A percentile compares a stretch with the other conserved stretches of the same genome.
Evolutionary conservation across 441 rosid genomes (phyloP).

Genomic region (Hypseocharis bilobata): DNA sequence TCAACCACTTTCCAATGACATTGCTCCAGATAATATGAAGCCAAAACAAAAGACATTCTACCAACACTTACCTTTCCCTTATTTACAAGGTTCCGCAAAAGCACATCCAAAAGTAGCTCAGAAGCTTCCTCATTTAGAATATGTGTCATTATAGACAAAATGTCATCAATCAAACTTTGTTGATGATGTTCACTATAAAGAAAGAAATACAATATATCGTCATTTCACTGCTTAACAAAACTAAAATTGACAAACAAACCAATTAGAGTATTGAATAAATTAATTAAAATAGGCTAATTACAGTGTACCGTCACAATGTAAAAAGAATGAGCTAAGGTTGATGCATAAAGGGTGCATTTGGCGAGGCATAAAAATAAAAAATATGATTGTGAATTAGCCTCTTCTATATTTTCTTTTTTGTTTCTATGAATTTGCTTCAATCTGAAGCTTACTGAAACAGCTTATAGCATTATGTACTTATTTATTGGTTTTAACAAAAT

Average conservation of each 20-base stretch:
- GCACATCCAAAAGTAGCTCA: constrained; percentile 40
- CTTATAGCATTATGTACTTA: no score
- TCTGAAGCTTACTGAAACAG: no score
- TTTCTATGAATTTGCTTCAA: no score
- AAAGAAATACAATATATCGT: constrained; percentile 16
- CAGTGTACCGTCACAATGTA: no score
- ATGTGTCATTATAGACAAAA: constrained; percentile 56
- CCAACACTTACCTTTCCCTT: constrained; percentile 47
- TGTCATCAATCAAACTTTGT: constrained; percentile 46
- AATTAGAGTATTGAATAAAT: constrained; percentile 1
- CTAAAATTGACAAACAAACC: constrained; percentile 11
- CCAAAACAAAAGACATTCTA: constrained; percentile 9
- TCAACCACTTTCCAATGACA: not conserved
- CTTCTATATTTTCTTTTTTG: no score
- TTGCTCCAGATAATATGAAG: constrained; percentile 1
- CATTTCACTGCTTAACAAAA: constrained; percentile 15
- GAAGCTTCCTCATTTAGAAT: constrained; percentile 67
- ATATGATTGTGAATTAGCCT: no score
- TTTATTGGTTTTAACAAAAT: no score
- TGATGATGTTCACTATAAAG: constrained; percentile 52
- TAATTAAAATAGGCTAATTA: no score
- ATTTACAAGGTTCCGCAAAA: constrained; percentile 65
- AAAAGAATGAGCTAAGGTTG: no score
- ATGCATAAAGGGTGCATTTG: no score
- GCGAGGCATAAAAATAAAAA: no score